Percentiles rank a stretch among this genome's conserved stretches.
Conservation (phyloP, 2,329 filamentous ascomycete genomes). For the Cryphonectria carpinicola region DNA sequence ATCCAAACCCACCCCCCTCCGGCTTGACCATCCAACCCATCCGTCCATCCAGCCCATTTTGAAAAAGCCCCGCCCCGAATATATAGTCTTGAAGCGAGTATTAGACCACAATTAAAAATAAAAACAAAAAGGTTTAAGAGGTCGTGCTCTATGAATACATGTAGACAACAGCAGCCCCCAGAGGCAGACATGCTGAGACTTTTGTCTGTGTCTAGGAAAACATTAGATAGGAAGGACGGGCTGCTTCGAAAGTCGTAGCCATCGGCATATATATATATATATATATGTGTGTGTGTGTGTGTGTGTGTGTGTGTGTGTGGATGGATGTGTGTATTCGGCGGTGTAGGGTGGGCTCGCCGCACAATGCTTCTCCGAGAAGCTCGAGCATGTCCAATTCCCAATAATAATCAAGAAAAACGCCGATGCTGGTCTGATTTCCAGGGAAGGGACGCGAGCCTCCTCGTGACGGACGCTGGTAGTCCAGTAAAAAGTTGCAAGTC, state of each 20-base stretch:
- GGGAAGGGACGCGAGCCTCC: not conserved
- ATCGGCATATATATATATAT: slow-evolving; percentile 17
- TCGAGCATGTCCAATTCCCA: slow-evolving; percentile 22
- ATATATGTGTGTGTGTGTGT: slow-evolving; percentile 12
- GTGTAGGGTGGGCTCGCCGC: slow-evolving; percentile 1
- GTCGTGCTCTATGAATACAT: slow-evolving; percentile 14
- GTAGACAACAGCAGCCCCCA: slow-evolving; percentile 19
- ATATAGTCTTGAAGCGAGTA: slow-evolving; percentile 18
- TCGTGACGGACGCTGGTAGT: slow-evolving; percentile 15
- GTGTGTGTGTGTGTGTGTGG: slow-evolving; percentile 16
- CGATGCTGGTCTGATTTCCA: slow-evolving; percentile 19
- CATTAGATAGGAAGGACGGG: slow-evolving; percentile 21
- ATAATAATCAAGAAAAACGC: slow-evolving; percentile 23
- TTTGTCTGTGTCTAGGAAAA: not conserved
- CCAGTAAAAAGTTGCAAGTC: slow-evolving; percentile 4
- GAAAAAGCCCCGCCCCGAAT: slow-evolving; percentile 7
- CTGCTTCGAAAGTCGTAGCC: slow-evolving; percentile 2
- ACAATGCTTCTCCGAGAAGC: slow-evolving; percentile 10
- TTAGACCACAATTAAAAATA: slow-evolving; percentile 9
- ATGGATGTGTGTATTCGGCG: not conserved
- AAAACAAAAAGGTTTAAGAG: not conserved
- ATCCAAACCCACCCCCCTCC: not conserved
- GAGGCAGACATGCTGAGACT: slow-evolving; percentile 7
- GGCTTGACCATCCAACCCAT: slow-evolving; percentile 1
- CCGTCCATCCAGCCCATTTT: slow-evolving; percentile 5